phyloP scores from a whole-genome alignment of 2,329 filamentous ascomycete species.

The Aspergillus alliaceus region DNA sequence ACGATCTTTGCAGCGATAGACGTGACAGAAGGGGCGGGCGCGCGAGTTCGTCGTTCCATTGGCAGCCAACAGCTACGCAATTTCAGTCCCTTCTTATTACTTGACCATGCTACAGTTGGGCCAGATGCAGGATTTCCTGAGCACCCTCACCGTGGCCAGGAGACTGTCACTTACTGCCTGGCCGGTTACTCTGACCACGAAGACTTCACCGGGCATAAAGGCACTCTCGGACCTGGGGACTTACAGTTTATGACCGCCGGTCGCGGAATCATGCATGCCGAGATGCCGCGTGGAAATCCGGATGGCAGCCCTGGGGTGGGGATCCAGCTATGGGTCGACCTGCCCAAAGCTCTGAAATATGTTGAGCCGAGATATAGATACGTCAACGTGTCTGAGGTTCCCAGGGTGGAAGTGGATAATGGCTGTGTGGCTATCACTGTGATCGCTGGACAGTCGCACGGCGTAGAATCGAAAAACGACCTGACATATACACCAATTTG shows the following conservation, averaged over 20 bases:
- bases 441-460: slow-evolving; percentile 81
- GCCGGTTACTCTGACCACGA: slow-evolving; percentile 84
- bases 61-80: slow-evolving; percentile 80
- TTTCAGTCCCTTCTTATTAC: slow-evolving; percentile 92
- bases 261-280: slow-evolving; percentile 86
- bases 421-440: slow-evolving; percentile 81
- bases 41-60: slow-evolving; percentile 81
- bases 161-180: slow-evolving; percentile 89
- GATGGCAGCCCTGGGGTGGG: slow-evolving; percentile 79
- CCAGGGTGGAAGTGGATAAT: slow-evolving; percentile 67
- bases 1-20: too few relatives aligned
- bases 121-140: slow-evolving; percentile 87
- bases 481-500: slow-evolving; percentile 97
- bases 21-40: slow-evolving; percentile 90
- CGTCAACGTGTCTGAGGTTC: slow-evolving; percentile 75
- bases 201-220: slow-evolving; percentile 83
- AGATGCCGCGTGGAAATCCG: slow-evolving; percentile 81
- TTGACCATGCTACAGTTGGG: slow-evolving; percentile 83
- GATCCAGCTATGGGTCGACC: slow-evolving; percentile 93
- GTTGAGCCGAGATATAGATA: slow-evolving; percentile 92
- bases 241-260: slow-evolving; percentile 98
- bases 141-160: slow-evolving; percentile 79
- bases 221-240: slow-evolving; percentile 83
- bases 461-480: slow-evolving; percentile 83
- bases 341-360: slow-evolving; percentile 78